phyloP scores from a whole-genome alignment of 441 rosid species.

The Francoa sonchifolia region DNA sequence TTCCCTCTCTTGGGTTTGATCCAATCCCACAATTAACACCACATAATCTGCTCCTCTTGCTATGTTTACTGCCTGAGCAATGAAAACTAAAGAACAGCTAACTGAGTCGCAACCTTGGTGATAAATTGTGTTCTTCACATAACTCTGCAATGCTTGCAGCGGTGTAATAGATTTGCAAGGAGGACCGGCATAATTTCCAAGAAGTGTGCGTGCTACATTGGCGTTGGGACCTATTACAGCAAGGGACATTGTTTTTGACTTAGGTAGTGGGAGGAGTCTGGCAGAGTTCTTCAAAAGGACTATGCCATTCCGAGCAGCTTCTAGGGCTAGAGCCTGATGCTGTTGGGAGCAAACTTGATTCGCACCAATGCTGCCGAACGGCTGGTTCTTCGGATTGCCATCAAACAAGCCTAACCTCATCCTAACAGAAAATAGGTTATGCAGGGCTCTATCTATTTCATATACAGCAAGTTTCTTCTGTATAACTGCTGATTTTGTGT shows the following conservation, averaged over 20 bases:
- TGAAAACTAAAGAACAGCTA: slow-evolving; percentile 31
- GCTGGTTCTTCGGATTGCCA: slow-evolving; percentile 45
- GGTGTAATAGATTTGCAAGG: slow-evolving; percentile 35
- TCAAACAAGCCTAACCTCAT: slow-evolving; percentile 77
- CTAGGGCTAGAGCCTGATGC: slow-evolving; percentile 67
- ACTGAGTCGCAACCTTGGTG: slow-evolving; percentile 48
- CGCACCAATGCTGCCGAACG: slow-evolving; percentile 47
- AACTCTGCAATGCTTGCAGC: slow-evolving; percentile 42
- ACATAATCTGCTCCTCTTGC: slow-evolving; percentile 51
- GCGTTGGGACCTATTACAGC: slow-evolving; percentile 83
- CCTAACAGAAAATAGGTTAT: slow-evolving; percentile 55
- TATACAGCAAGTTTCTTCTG: slow-evolving; percentile 44
- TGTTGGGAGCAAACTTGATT: slow-evolving; percentile 48
- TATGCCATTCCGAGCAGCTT: slow-evolving; percentile 72
- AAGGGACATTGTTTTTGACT: slow-evolving; percentile 30
- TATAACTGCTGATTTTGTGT: slow-evolving; percentile 56
- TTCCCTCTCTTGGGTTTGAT: slow-evolving; percentile 47
- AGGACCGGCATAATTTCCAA: slow-evolving; percentile 18
- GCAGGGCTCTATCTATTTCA: slow-evolving; percentile 58
- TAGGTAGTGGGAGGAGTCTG: slow-evolving; percentile 40
- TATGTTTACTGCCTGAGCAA: slow-evolving; percentile 36
- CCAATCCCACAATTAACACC: slow-evolving; percentile 71
- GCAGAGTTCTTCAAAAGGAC: slow-evolving; percentile 48
- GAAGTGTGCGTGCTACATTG: slow-evolving; percentile 29
- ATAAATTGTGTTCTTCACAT: slow-evolving; percentile 32